These are phyloP conservation scores for Oehlia diaphana DNA, from an alignment of 192 early-diverging fungal genomes.

Conservation along the genomic window DNA sequence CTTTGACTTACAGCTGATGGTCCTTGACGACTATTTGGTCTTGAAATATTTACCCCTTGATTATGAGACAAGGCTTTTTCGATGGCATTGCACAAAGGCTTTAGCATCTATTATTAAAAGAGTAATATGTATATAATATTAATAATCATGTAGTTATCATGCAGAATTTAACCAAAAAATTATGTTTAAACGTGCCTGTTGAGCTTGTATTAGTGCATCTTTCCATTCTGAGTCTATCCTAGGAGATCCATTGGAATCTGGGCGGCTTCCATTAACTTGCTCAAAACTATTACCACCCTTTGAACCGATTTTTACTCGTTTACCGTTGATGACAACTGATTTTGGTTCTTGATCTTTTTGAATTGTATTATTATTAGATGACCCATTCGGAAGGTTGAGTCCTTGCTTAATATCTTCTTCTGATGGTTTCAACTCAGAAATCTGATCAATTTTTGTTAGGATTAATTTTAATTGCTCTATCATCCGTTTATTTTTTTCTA, in stretches of 20 bases:
- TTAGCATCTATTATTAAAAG: background rate
- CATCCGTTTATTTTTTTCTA: constrained; percentile 51
- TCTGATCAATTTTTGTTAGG: background rate
- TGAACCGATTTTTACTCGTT: background rate
- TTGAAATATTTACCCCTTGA: background rate
- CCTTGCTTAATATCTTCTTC: background rate
- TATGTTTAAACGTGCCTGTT: background rate
- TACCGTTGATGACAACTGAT: background rate
- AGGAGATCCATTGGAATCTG: background rate
- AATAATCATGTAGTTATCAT: too few relatives aligned
- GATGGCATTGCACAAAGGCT: background rate
- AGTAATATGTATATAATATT: background rate
- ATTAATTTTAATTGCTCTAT: constrained; percentile 43
- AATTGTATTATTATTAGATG: background rate
- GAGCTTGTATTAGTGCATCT: background rate
- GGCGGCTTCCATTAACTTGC: background rate
- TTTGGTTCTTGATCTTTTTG: background rate
- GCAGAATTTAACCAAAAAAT: too few relatives aligned
- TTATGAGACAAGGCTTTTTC: background rate
- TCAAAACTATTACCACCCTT: background rate
- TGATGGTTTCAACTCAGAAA: background rate
- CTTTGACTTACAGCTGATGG: background rate
- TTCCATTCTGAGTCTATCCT: background rate
- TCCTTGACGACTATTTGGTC: background rate
- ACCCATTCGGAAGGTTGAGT: background rate